These are phyloP conservation scores for Lentinula guzmanii DNA, from an alignment of 768 basidiomycete genomes.

Conservation along the genomic window DNA sequence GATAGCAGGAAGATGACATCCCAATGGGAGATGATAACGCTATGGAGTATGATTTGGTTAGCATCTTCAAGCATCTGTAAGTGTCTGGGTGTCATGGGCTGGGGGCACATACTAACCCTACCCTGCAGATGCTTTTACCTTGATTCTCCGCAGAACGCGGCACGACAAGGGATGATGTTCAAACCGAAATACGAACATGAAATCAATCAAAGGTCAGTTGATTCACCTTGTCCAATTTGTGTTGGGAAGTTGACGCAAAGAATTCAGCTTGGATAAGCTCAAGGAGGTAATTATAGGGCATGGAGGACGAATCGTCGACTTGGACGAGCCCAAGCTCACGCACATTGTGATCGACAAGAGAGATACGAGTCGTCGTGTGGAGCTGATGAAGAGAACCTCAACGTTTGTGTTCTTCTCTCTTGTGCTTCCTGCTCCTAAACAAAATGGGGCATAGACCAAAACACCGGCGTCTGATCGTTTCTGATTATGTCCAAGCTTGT, in stretches of 20 bases:
- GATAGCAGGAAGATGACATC: slow-evolving; percentile 12
- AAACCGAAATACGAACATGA: slow-evolving; percentile 46
- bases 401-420: slow-evolving; percentile 39
- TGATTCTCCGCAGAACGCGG: slow-evolving; percentile 74
- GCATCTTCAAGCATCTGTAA: slow-evolving; percentile 81
- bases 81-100: slow-evolving; percentile 17
- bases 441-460: slow-evolving; percentile 54
- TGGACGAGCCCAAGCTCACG: slow-evolving; percentile 76
- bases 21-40: slow-evolving; percentile 74
- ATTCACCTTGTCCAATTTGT: not conserved
- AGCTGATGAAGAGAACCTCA: slow-evolving; percentile 65
- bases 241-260: not conserved
- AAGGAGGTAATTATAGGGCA: slow-evolving; percentile 50
- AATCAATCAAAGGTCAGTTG: slow-evolving; percentile 47
- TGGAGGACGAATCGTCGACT: slow-evolving; percentile 66
- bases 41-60: slow-evolving; percentile 72
- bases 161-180: slow-evolving; percentile 52
- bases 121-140: slow-evolving; percentile 78
- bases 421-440: slow-evolving; percentile 9
- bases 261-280: slow-evolving; percentile 48
- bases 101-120: not conserved
- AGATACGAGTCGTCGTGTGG: slow-evolving; percentile 65
- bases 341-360: slow-evolving; percentile 84
- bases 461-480: slow-evolving; percentile 69
- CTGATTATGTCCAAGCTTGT: slow-evolving; percentile 73